phyloP scores from a whole-genome alignment of 2,329 filamentous ascomycete genomes.

The Metarhizium humberi region DNA sequence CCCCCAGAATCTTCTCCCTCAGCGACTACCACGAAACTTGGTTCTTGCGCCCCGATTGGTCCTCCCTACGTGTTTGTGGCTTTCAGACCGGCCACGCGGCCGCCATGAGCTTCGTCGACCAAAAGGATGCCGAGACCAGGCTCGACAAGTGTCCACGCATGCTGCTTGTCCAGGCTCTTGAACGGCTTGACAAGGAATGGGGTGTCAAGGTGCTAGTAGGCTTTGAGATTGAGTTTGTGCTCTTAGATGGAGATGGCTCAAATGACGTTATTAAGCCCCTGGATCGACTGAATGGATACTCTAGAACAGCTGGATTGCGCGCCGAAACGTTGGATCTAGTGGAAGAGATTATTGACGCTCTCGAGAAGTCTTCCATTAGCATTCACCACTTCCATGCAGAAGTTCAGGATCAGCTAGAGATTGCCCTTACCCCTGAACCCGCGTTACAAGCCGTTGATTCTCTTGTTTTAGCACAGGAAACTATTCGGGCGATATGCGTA shows the following conservation, averaged over 20 bases:
- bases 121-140: background rate
- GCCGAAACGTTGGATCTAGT: background rate
- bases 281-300: background rate
- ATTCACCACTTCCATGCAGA: conserved; percentile 5
- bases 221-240: conserved; percentile 1
- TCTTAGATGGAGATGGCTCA: background rate
- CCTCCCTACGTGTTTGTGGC: no score
- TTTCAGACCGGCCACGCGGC: no score
- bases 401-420: background rate
- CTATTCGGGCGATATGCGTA: conserved; percentile 2
- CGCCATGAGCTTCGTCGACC: background rate
- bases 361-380: conserved; percentile 1
- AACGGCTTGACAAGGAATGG: background rate
- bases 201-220: background rate
- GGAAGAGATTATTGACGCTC: background rate
- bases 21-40: no score
- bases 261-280: no score
- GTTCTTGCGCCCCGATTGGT: no score
- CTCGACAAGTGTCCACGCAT: conserved; percentile 2
- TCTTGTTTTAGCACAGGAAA: conserved; percentile 3
- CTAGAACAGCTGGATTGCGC: background rate
- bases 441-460: background rate
- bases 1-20: no score
- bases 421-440: no score
- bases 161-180: background rate